These are phyloP conservation scores for Caryopteris hybrid DNA, from an alignment of 305 asterid species.

Conservation along the genomic window DNA sequence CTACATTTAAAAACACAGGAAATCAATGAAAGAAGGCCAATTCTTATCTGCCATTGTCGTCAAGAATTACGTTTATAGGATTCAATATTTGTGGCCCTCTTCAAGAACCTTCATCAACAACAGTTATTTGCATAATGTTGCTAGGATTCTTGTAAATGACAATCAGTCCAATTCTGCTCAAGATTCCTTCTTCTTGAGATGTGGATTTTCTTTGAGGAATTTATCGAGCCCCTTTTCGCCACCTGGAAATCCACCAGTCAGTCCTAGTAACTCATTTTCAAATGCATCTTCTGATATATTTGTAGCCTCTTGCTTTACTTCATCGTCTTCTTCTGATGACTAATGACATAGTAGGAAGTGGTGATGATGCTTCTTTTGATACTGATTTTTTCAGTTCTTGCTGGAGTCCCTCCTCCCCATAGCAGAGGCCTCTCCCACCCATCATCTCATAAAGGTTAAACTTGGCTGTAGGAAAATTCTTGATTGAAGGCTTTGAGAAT, in stretches of 20 bases:
- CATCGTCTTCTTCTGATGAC: background rate
- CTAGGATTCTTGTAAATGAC: conserved; percentile 56
- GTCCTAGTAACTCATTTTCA: conserved; percentile 55
- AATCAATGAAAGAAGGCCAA: background rate
- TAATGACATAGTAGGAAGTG: background rate
- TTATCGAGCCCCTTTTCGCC: conserved; percentile 56
- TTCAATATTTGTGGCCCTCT: conserved; percentile 56
- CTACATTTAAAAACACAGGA: background rate
- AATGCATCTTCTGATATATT: conserved; percentile 42
- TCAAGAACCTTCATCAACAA: conserved; percentile 70
- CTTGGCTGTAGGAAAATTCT: conserved; percentile 33
- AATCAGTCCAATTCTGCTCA: conserved; percentile 52
- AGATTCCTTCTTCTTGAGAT: conserved; percentile 36
- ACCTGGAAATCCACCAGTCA: conserved; percentile 75
- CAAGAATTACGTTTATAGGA: conserved; percentile 53
- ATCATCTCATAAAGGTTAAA: conserved; percentile 57
- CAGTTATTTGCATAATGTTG: conserved; percentile 54
- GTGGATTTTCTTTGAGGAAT: conserved; percentile 55
- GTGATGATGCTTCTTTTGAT: conserved; percentile 20
- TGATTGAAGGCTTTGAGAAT: too few species aligned
- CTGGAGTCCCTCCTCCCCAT: conserved; percentile 53
- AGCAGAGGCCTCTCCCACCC: conserved; percentile 67
- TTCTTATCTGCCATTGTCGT: conserved; percentile 27
- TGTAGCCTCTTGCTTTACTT: background rate
- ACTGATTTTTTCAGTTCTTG: conserved; percentile 42